Evolutionary conservation across 441 rosid species (phyloP).

Genomic region (Euphorbia schlechtendalii): DNA sequence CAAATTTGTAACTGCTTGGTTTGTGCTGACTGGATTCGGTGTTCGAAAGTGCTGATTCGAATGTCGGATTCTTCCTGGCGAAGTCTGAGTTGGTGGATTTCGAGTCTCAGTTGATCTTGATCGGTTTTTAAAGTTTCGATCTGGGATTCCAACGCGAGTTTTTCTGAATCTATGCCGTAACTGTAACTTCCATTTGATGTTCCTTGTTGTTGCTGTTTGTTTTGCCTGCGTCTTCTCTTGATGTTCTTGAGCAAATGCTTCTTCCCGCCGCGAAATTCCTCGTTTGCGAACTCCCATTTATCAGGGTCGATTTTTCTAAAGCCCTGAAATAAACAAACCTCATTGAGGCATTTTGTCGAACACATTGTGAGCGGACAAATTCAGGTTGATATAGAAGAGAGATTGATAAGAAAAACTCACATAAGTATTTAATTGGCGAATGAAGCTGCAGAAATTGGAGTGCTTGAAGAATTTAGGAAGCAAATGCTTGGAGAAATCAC

Average conservation of each 20-base stretch:
- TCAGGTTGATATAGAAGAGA: no score
- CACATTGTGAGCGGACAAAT: background rate
- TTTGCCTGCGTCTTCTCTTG: slow-evolving; percentile 47
- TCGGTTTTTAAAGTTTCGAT: slow-evolving; percentile 42
- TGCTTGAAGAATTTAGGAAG: slow-evolving; percentile 70
- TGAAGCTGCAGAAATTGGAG: slow-evolving; percentile 72
- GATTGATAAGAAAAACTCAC: slow-evolving; percentile 25
- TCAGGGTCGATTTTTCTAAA: slow-evolving; percentile 68
- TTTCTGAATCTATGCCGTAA: slow-evolving; percentile 8
- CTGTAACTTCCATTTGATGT: background rate
- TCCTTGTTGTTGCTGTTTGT: slow-evolving; percentile 27
- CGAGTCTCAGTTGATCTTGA: slow-evolving; percentile 34
- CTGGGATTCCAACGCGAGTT: slow-evolving; percentile 26
- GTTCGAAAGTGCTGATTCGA: slow-evolving; percentile 34
- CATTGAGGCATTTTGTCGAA: background rate
- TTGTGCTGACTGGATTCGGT: slow-evolving; percentile 37
- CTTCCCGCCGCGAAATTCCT: slow-evolving; percentile 54
- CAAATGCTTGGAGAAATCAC: no score
- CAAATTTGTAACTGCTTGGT: slow-evolving; percentile 46
- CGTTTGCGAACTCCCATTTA: slow-evolving; percentile 69
- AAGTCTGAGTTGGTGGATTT: slow-evolving; percentile 38
- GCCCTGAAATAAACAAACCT: slow-evolving; percentile 34
- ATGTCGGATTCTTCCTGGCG: slow-evolving; percentile 37
- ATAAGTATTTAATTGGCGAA: slow-evolving; percentile 74
- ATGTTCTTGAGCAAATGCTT: slow-evolving; percentile 63